Conservation (phyloP, 1,284 basidiomycete genomes). For the Rhodotorula mucilaginosa region DNA sequence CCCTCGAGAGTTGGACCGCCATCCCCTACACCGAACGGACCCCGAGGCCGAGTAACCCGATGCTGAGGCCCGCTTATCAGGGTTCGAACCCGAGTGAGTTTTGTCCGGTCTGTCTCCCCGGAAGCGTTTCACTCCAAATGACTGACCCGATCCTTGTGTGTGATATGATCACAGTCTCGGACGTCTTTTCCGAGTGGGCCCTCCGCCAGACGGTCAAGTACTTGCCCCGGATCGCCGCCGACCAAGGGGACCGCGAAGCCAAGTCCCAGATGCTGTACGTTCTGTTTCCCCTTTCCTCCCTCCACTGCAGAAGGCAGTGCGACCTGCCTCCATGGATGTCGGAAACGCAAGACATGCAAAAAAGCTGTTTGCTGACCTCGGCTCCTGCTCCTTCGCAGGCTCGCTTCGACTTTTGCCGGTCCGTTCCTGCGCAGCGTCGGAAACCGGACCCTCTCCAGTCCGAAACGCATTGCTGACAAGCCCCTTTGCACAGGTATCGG, state of each 20-base stretch:
- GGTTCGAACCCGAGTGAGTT: constrained; percentile 75
- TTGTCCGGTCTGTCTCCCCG: too few relatives aligned
- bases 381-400: background rate
- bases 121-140: too few relatives aligned
- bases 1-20: constrained; percentile 73
- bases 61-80: constrained; percentile 85
- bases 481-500: background rate
- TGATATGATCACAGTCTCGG: too few relatives aligned
- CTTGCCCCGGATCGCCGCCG: constrained; percentile 79
- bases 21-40: constrained; percentile 86
- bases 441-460: too few relatives aligned
- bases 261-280: constrained; percentile 75
- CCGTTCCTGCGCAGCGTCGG: background rate
- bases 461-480: too few relatives aligned
- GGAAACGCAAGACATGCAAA: too few relatives aligned
- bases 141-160: too few relatives aligned
- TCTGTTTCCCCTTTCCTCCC: background rate
- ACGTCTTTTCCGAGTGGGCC: constrained; percentile 95
- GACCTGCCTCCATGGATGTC: too few relatives aligned
- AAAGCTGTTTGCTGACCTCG: background rate
- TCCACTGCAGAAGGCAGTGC: too few relatives aligned
- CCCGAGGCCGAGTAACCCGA: constrained; percentile 80
- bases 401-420: constrained; percentile 14
- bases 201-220: constrained; percentile 85
- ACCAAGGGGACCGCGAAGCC: constrained; percentile 74